phyloP scores from a whole-genome alignment of 495 filamentous ascomycete genomes.

The Xylaria nigripes region DNA sequence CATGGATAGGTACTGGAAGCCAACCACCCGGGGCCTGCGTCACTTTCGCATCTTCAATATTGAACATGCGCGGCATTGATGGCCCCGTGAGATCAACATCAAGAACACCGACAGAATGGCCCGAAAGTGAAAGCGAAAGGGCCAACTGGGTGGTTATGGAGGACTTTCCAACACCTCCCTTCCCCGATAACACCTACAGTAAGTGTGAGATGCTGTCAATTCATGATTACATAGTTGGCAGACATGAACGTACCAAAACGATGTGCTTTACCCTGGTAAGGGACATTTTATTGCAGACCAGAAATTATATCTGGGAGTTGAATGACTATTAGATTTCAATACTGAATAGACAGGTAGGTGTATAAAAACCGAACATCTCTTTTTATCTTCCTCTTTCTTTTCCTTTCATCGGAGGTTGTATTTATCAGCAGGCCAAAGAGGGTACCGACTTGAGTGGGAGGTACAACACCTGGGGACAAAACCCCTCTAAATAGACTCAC shows the following conservation, averaged over 20 bases:
- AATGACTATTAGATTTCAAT: neutral
- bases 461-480: too few species aligned
- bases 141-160: slow-evolving; percentile 93
- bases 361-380: neutral
- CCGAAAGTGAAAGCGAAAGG: slow-evolving; percentile 74
- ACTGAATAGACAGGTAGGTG: neutral
- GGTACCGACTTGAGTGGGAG: too few species aligned
- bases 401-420: slow-evolving; percentile 16
- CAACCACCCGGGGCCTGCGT: slow-evolving; percentile 83
- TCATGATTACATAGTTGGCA: neutral
- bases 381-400: neutral
- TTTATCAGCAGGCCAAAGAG: slow-evolving; percentile 24
- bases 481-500: too few species aligned
- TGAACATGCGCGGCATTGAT: slow-evolving; percentile 89
- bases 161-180: slow-evolving; percentile 96
- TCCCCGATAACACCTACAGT: slow-evolving; percentile 72
- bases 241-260: slow-evolving; percentile 43
- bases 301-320: neutral
- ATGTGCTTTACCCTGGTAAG: slow-evolving; percentile 53
- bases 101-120: slow-evolving; percentile 84
- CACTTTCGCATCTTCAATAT: slow-evolving; percentile 79
- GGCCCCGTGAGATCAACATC: slow-evolving; percentile 95
- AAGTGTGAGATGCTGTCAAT: neutral
- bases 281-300: slow-evolving; percentile 37
- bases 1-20: slow-evolving; percentile 78